Percentiles rank a stretch among this genome's conserved stretches.
phyloP scores from a whole-genome alignment of 805 yeast genomes.

The Lipomyces japonicus region DNA sequence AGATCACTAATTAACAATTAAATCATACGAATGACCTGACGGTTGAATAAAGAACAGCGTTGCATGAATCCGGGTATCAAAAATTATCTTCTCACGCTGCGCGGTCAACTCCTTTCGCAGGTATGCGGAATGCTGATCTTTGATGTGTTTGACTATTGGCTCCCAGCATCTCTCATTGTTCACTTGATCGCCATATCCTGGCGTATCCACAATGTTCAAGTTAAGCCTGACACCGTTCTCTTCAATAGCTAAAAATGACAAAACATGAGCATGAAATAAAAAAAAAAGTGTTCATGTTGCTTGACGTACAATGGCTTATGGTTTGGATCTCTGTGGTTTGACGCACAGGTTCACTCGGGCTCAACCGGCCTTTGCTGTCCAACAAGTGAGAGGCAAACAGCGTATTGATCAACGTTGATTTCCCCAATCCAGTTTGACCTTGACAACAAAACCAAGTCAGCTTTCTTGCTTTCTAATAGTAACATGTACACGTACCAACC shows the following conservation, averaged over 20 bases:
- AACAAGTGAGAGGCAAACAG: constrained; percentile 79
- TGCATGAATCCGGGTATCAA: constrained; percentile 90
- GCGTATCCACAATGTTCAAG: constrained; percentile 89
- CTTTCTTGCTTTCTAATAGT: not conserved
- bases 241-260: constrained; percentile 50
- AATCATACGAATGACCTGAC: constrained; percentile 50
- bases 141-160: constrained; percentile 88
- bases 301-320: constrained; percentile 31
- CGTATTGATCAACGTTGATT: constrained; percentile 86
- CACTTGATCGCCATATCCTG: constrained; percentile 96
- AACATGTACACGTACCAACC: constrained; percentile 49
- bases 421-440: constrained; percentile 83
- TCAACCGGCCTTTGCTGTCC: constrained; percentile 66
- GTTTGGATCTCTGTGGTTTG: constrained; percentile 50
- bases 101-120: constrained; percentile 87
- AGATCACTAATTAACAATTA: not conserved
- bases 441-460: not conserved
- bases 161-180: constrained; percentile 71
- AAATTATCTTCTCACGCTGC: constrained; percentile 65
- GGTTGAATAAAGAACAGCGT: constrained; percentile 89
- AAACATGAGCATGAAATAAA: too few species aligned
- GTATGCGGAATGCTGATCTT: constrained; percentile 77
- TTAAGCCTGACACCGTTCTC: constrained; percentile 87
- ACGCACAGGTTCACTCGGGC: constrained; percentile 66
- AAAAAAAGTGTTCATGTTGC: not conserved